Conservation (phyloP, 208 protist genomes). For the Trypanosoma lewisi region DNA sequence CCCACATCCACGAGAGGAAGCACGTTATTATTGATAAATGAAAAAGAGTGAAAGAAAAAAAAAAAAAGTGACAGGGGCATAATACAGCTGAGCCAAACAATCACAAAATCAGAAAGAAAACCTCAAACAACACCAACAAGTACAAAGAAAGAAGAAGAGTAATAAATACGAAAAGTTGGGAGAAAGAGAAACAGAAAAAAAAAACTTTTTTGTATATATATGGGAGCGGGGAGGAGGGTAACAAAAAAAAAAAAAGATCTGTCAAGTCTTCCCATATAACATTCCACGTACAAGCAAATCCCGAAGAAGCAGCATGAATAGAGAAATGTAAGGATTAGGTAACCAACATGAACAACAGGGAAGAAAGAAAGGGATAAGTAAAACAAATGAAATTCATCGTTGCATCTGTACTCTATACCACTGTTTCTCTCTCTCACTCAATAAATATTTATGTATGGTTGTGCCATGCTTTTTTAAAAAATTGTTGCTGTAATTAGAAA, state of each 20-base stretch:
- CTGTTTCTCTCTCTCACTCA: background rate
- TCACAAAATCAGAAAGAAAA: background rate
- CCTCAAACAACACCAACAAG: too few relatives aligned
- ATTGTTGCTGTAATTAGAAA: too few relatives aligned
- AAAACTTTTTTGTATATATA: background rate
- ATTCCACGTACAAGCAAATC: too few relatives aligned
- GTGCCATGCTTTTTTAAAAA: background rate
- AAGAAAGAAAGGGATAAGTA: too few relatives aligned
- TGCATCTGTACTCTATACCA: conserved; percentile 17
- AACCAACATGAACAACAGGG: too few relatives aligned
- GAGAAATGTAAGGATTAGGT: too few relatives aligned
- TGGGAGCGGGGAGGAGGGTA: too few relatives aligned
- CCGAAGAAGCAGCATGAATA: too few relatives aligned
- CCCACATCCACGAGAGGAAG: background rate
- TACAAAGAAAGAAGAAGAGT: conserved; percentile 3
- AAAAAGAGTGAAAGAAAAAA: conserved; percentile 1
- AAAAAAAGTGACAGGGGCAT: conserved; percentile 5
- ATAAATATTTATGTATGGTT: conserved; percentile 22
- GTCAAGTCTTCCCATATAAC: too few relatives aligned
- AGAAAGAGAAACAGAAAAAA: conserved; percentile 13
- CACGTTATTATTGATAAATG: conserved; percentile 1
- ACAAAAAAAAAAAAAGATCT: too few relatives aligned
- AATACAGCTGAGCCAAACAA: conserved; percentile 1
- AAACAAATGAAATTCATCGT: too few relatives aligned
- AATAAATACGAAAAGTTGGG: conserved; percentile 5